Evolutionary conservation across 768 basidiomycete genomes (phyloP), one percentile per base, ranked within the genome.

Genomic region (Chlorophyllum brunneum): DNA sequence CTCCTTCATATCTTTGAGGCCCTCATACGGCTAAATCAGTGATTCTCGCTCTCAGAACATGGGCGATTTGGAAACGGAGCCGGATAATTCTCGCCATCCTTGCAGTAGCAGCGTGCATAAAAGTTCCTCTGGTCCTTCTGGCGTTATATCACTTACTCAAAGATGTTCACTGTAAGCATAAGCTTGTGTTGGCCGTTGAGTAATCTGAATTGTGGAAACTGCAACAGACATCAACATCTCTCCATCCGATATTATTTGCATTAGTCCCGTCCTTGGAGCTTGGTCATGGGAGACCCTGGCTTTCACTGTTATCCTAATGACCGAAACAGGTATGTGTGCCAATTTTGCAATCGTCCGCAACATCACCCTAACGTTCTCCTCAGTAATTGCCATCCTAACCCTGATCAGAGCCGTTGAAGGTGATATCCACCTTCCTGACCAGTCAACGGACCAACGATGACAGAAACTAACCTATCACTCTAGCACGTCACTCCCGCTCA

Each of bases 61-160:
- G 50, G 50, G 50, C 50, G 20, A 42, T 51, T 6, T 51, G 50
- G 50, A 26, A 51, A 9, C 8, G 23, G n/a, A 51, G 40, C 22
- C 20, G 50, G 8, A 11, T 15, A 2, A 26, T 51, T 18, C n/a
- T 34, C 4, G 11, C 22, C n/a, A 9, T 24, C 9, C 27, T 51
- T 4, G 20, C 8, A 0, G 13, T 42, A 10, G 8, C 26, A 23
- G 40, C 23, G 11, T 16, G 18, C 23, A 10, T 26, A 1, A 51
- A 51, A 8, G 18, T 36, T n/a, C 40, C 40, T 15, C 5, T 51
- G 22, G 20, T 34, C 13, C 15, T 36, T 16, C 8, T 34, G 13
- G 41, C 30, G 5, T 13, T 51, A 18, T 31, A 33, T 26, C 16
- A 34, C 7, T 33, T 34, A 18, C 39, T 51, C 22, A 23, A 42